Base-by-base conservation (phyloP, 108 stramenopile genomes). In the Nitzschia sp. region DNA sequence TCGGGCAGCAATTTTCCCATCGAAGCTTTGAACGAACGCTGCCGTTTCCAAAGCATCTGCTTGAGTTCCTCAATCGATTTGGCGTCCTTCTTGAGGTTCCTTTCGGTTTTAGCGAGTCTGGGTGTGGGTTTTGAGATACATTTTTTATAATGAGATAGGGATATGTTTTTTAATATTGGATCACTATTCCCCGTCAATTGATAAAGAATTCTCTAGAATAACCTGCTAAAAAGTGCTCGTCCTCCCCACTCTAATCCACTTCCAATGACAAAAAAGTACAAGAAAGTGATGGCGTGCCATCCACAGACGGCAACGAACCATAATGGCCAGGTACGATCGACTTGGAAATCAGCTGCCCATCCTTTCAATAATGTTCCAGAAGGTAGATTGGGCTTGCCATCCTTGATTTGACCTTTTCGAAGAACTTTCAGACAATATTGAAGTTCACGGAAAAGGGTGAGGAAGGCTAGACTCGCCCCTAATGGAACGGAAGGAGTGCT, bases 181-280 rank as follows among this genome's bases (percentile, higher is more conserved):
- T n/a, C n/a, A n/a, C n/a, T n/a, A n/a, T n/a, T n/a, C n/a, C n/a
- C n/a, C n/a, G n/a, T n/a, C n/a, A n/a, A n/a, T n/a, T n/a, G n/a
- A n/a, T n/a, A n/a, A n/a, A n/a, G 38, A 41, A 11, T 41, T 11
- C 19, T 17, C 19, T 19, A 53, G 27, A 57, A 16, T 29, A 57
- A 3, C 29, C 55, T 26, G 13, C 31, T 57, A 3, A 30, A 16
- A 6, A 57, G 11, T 3, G 55, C 55, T 57, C 55, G 55, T 29
- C 55, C 55, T 33, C 11, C 31, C 55, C 55, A 57, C 28, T 57
- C 55, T 22, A 57, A 15, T 57, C 55, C 55, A n/a, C 30, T 32
- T 32, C 55, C 55, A 57, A 57, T 4, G 3, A 57, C 55, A 57
- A 57, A 29, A 15, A 57, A 22, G 21, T 57, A 57, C n/a, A 33